Evolutionary conservation across 768 basidiomycete genomes (phyloP).

Genomic region (Fomitopsis serialis): DNA sequence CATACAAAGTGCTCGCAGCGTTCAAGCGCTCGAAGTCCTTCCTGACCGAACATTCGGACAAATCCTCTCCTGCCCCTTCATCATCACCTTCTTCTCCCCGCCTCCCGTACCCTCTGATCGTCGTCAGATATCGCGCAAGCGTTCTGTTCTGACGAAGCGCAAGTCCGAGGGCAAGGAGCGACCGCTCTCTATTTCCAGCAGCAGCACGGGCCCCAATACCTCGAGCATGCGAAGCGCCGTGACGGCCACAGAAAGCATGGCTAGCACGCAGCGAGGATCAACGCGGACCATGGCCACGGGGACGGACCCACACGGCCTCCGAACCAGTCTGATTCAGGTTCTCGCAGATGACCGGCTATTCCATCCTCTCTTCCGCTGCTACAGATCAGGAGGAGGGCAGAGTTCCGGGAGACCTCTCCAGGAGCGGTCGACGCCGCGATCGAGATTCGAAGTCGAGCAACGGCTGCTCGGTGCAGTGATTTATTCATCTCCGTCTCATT

Average conservation of each 20-base stretch:
- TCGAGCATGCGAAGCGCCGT: slow-evolving; percentile 53
- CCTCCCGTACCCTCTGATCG: background rate
- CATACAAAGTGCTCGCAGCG: slow-evolving; percentile 60
- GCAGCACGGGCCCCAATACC: slow-evolving; percentile 46
- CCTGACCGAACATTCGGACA: slow-evolving; percentile 24
- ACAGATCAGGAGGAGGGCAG: slow-evolving; percentile 22
- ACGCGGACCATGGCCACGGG: slow-evolving; percentile 26
- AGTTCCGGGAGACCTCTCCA: slow-evolving; percentile 27
- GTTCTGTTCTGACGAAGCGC: slow-evolving; percentile 29
- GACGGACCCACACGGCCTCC: slow-evolving; percentile 18
- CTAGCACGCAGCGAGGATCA: slow-evolving; percentile 31
- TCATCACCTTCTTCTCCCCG: slow-evolving; percentile 32
- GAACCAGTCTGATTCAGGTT: slow-evolving; percentile 26
- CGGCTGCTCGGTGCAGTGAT: slow-evolving; percentile 45
- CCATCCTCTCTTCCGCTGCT: slow-evolving; percentile 26
- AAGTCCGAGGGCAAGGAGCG: slow-evolving; percentile 37
- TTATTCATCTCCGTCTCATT: background rate
- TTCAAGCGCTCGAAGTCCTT: slow-evolving; percentile 66
- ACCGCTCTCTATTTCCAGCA: slow-evolving; percentile 56
- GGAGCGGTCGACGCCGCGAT: slow-evolving; percentile 27
- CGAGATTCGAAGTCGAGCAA: slow-evolving; percentile 34
- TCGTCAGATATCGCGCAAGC: slow-evolving; percentile 22
- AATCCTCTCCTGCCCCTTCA: slow-evolving; percentile 16
- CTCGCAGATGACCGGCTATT: slow-evolving; percentile 30
- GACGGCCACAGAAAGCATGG: slow-evolving; percentile 42